phyloP scores from a whole-genome alignment of 2,329 filamentous ascomycete species.

The Triangularia setosa region DNA sequence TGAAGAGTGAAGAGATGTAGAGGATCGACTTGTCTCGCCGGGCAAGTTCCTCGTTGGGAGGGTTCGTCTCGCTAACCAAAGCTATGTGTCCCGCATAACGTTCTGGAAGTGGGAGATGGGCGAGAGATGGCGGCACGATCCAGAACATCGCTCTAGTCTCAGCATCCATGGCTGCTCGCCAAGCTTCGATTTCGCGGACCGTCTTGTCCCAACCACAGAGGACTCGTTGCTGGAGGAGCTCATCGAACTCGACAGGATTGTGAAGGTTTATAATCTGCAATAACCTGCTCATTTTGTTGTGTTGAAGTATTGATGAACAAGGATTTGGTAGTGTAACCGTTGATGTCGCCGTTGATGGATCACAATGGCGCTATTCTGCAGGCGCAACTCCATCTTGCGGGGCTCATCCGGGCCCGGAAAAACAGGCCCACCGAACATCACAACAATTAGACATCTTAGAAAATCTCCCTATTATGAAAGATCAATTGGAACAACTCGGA shows the following conservation, averaged over 20 bases:
- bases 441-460: neutral
- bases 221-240: constrained; percentile 11
- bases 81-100: constrained; percentile 12
- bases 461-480: neutral
- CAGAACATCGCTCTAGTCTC: constrained; percentile 11
- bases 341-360: neutral
- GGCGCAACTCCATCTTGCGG: neutral
- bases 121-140: constrained; percentile 1
- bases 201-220: constrained; percentile 13
- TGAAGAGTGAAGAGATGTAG: constrained; percentile 14
- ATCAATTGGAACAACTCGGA: neutral
- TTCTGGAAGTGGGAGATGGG: neutral
- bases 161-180: constrained; percentile 6
- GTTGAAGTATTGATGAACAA: neutral
- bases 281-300: neutral
- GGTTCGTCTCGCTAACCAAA: neutral
- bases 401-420: neutral
- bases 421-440: neutral
- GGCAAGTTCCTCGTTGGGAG: neutral
- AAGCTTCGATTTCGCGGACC: neutral
- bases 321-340: neutral
- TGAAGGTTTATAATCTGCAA: constrained; percentile 11
- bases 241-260: constrained; percentile 5
- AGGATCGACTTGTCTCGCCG: neutral
- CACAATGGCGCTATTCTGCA: neutral